A percentile compares a stretch with the other conserved stretches of the same genome.
phyloP scores from a whole-genome alignment of 805 yeast species.

The Limtongia smithiae region DNA sequence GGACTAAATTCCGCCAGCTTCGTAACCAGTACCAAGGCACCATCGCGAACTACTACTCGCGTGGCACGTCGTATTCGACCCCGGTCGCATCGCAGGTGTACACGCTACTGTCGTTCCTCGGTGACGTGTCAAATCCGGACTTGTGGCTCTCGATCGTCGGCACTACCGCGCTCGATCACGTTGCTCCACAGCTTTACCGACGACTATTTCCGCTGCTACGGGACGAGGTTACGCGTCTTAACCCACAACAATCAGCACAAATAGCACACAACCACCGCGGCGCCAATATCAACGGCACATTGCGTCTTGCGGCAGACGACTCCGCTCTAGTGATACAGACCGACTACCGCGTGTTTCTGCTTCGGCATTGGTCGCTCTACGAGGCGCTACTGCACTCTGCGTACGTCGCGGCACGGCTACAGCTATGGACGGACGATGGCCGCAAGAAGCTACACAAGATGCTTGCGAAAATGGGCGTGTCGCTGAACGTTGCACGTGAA shows the following conservation, averaged over 20 bases:
- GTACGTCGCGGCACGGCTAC: conserved; percentile 80
- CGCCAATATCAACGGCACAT: too few species aligned
- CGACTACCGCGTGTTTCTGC: conserved; percentile 79
- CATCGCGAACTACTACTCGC: conserved; percentile 73
- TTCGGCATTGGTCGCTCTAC: conserved; percentile 91
- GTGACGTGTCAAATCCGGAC: conserved; percentile 65
- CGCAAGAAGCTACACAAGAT: conserved; percentile 78
- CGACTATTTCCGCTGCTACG: conserved; percentile 66
- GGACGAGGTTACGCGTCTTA: conserved; percentile 78
- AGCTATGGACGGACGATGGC: conserved; percentile 90
- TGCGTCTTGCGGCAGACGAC: conserved; percentile 30
- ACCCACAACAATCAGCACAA: conserved; percentile 40
- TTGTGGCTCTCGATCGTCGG: conserved; percentile 91
- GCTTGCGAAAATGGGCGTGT: conserved; percentile 95
- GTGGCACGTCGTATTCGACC: conserved; percentile 73
- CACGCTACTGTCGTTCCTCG: conserved; percentile 72
- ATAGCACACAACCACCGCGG: too few species aligned
- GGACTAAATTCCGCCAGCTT: conserved; percentile 39
- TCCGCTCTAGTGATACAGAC: conserved; percentile 59
- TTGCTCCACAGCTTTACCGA: conserved; percentile 68
- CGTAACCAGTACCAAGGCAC: conserved; percentile 46
- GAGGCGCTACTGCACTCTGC: conserved; percentile 89
- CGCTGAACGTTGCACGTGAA: conserved; percentile 82
- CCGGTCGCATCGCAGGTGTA: conserved; percentile 78
- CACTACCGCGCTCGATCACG: conserved; percentile 70